Conservation (phyloP, 495 filamentous ascomycete species). For the Echria macrotheca region DNA sequence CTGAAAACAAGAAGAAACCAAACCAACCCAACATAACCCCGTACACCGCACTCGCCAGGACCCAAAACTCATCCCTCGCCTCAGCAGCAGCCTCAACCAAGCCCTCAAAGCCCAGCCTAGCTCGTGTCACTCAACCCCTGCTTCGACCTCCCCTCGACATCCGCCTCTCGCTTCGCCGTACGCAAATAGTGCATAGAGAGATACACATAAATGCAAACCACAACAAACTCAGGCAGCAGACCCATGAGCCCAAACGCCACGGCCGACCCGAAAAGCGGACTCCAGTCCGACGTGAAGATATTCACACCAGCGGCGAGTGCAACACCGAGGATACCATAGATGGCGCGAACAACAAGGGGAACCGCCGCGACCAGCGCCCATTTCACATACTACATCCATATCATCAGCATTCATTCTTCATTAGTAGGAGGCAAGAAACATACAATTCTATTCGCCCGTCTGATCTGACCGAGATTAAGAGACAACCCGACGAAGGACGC, state of each 20-base stretch:
- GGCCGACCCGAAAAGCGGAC: neutral
- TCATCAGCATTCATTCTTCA: neutral
- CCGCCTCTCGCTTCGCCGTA: neutral
- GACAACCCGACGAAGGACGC: neutral
- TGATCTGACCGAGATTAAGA: neutral
- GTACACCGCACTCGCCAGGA: neutral
- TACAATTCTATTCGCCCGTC: neutral
- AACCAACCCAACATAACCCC: neutral
- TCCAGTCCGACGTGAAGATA: neutral
- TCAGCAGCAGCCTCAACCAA: neutral
- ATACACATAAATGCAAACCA: neutral
- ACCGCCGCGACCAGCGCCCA: neutral
- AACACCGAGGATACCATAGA: slow-evolving; percentile 1
- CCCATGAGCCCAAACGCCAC: neutral
- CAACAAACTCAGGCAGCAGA: slow-evolving; percentile 1
- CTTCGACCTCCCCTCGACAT: neutral
- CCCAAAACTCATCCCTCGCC: neutral
- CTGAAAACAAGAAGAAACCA: neutral
- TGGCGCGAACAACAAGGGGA: neutral
- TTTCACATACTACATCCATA: neutral
- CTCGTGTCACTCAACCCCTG: neutral
- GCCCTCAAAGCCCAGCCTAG: neutral
- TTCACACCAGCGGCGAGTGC: neutral
- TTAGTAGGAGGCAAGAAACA: too few relatives aligned
- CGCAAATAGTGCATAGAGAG: neutral